phyloP scores from a whole-genome alignment of 768 basidiomycete genomes.

The Leucocoprinus birnbaumii region DNA sequence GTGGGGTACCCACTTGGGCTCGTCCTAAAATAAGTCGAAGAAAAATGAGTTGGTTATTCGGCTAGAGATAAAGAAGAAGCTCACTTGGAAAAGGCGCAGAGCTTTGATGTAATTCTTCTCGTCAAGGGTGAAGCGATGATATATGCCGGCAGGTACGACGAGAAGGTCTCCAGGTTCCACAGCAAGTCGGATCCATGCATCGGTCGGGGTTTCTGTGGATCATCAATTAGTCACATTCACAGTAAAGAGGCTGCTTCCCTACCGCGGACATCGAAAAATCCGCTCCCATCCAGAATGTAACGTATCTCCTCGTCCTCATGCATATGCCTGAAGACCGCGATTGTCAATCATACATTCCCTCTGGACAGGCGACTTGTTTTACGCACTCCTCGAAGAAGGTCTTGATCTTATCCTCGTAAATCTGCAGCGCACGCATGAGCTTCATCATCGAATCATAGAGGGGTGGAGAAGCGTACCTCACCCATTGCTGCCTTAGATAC shows the following conservation, averaged over 20 bases:
- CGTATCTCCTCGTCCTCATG: conserved; percentile 97
- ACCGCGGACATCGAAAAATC: conserved; percentile 93
- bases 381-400: conserved; percentile 81
- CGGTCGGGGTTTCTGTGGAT: conserved; percentile 52
- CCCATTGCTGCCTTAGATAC: conserved; percentile 79
- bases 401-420: conserved; percentile 81
- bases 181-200: conserved; percentile 81
- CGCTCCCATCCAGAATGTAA: conserved; percentile 82
- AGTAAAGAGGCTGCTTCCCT: conserved; percentile 18
- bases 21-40: conserved; percentile 53
- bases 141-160: conserved; percentile 87
- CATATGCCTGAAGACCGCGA: conserved; percentile 58
- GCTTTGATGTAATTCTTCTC: conserved; percentile 69
- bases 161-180: conserved; percentile 79
- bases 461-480: conserved; percentile 41
- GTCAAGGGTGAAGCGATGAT: conserved; percentile 93
- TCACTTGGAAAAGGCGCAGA: conserved; percentile 81
- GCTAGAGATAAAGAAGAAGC: too few species aligned
- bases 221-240: neutral
- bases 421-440: conserved; percentile 19
- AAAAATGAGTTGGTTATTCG: too few species aligned
- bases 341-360: neutral
- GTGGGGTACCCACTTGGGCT: conserved; percentile 87
- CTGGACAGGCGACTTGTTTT: neutral
- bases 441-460: neutral